These are phyloP conservation scores for Dactylellina haptotyla DNA, from an alignment of 2,329 filamentous ascomycete genomes.

Conservation along the genomic window DNA sequence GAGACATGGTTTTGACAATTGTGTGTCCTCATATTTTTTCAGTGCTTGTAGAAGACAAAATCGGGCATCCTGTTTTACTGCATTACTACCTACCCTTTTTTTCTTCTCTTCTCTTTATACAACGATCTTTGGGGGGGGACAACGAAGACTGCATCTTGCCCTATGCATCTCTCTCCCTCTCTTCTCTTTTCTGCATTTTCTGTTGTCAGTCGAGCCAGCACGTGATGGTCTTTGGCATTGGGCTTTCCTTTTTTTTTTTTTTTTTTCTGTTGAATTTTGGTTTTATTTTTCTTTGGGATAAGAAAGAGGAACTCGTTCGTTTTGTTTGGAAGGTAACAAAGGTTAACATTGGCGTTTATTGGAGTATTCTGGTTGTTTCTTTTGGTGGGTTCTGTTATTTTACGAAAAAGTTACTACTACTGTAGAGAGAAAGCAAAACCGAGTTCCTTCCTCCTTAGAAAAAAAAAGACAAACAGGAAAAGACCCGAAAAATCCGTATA, in stretches of 20 bases:
- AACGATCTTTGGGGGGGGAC: conserved; percentile 12
- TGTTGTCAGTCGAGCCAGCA: conserved; percentile 8
- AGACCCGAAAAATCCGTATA: conserved; percentile 2
- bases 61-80: conserved; percentile 19
- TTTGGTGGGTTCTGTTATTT: not conserved
- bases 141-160: conserved; percentile 26
- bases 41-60: conserved; percentile 7
- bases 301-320: conserved; percentile 48
- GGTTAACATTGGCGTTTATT: conserved; percentile 46
- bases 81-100: conserved; percentile 34
- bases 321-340: conserved; percentile 46
- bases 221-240: conserved; percentile 10
- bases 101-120: conserved; percentile 20
- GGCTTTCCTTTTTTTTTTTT: conserved; percentile 6
- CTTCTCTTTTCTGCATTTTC: conserved; percentile 20
- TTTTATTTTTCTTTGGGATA: conserved; percentile 11
- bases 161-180: conserved; percentile 17
- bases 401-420: conserved; percentile 14
- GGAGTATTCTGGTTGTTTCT: conserved; percentile 24
- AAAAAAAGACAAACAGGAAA: conserved; percentile 11
- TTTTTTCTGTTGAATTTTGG: not conserved
- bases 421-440: conserved; percentile 23
- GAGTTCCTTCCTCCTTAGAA: conserved; percentile 22
- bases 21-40: conserved; percentile 12
- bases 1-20: conserved; percentile 38